Evolutionary conservation across 2,329 filamentous ascomycete species (phyloP), one percentile per base, ranked within the genome.

Genomic region (Penicillium sp.): DNA sequence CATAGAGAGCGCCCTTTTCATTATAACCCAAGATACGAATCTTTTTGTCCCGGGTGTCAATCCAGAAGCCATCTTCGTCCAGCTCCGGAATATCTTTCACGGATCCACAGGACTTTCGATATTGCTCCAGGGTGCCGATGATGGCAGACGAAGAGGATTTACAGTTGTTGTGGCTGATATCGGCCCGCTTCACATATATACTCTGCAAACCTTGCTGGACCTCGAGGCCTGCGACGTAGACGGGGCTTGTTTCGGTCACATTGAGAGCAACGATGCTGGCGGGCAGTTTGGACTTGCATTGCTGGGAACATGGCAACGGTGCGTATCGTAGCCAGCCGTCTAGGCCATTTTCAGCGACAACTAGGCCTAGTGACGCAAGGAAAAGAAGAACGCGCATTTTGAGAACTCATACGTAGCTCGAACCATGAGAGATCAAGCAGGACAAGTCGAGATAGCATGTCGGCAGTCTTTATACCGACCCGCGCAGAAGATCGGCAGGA

Each of bases 1-100:
- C 87, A 59, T 89, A 89, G 1, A 90, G 76, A 4, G 84, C 83
- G 10, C 85, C 87, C 0, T 85, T 80, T 62, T 88, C 84, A 59
- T 87, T 88, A 4, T 24, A 42, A 13, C 54, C 54, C n/a, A 59
- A 23, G 13, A 59, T 88, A 29, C 79, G 72, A 18, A 87, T 78
- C 0, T 68, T 69, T 1, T 70, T 60, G 7, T 71, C 74, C 4
- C 71, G 71, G 4, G 74, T 80, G 56, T 71, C 78, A 24, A 89
- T 75, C 74, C 79, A 86, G 68, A 84, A 89, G 3, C 86, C 86
- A 42, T 73, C 71, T 34, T 66, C 63, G 23, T 65, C 64, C 5
- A 74, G 58, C 10, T 61, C 51, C 1, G 68, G 69, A 4, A 67
- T 27, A 2, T 54, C 46, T 5, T 49, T 34, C 24, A 46, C 20